phyloP scores from a whole-genome alignment of 2,329 filamentous ascomycete species.

The Aspergillus eucalypticola region DNA sequence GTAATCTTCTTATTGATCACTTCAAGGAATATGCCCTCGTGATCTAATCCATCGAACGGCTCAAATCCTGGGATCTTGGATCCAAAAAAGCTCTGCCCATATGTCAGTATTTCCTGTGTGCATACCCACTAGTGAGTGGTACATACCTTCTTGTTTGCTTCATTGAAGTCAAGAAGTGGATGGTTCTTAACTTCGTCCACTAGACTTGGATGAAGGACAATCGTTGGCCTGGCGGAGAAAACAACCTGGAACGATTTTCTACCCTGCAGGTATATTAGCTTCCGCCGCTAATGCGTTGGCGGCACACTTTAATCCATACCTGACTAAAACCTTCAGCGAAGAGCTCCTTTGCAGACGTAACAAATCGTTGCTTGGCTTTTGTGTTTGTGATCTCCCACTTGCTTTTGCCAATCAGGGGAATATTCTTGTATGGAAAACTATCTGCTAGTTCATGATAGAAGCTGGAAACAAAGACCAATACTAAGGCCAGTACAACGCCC shows the following conservation, averaged over 20 bases:
- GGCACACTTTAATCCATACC: slow-evolving; percentile 15
- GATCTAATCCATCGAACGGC: slow-evolving; percentile 24
- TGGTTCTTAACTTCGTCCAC: slow-evolving; percentile 37
- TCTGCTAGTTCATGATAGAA: slow-evolving; percentile 29
- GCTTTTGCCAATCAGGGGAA: slow-evolving; percentile 32
- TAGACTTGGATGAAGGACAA: slow-evolving; percentile 34
- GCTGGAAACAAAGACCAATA: slow-evolving; percentile 23
- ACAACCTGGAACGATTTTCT: slow-evolving; percentile 31
- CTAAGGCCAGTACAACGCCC: slow-evolving; percentile 21
- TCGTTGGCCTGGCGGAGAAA: slow-evolving; percentile 22
- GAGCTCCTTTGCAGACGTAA: slow-evolving; percentile 25
- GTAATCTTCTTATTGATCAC: slow-evolving; percentile 34
- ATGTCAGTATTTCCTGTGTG: slow-evolving; percentile 2
- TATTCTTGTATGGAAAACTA: slow-evolving; percentile 28
- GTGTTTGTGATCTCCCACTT: slow-evolving; percentile 35
- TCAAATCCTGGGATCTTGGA: slow-evolving; percentile 34
- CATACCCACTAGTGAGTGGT: background rate
- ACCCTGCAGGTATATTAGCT: slow-evolving; percentile 19
- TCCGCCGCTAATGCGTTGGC: background rate
- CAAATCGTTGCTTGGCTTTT: slow-evolving; percentile 31
- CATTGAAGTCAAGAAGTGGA: slow-evolving; percentile 30
- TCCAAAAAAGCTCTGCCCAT: slow-evolving; percentile 30
- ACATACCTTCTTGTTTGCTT: slow-evolving; percentile 25
- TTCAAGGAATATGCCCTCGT: slow-evolving; percentile 20
- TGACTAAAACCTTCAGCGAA: slow-evolving; percentile 31